These are phyloP conservation scores for Micromonas pusilla DNA, from an alignment of 139 green algal genomes.

Conservation along the genomic window DNA sequence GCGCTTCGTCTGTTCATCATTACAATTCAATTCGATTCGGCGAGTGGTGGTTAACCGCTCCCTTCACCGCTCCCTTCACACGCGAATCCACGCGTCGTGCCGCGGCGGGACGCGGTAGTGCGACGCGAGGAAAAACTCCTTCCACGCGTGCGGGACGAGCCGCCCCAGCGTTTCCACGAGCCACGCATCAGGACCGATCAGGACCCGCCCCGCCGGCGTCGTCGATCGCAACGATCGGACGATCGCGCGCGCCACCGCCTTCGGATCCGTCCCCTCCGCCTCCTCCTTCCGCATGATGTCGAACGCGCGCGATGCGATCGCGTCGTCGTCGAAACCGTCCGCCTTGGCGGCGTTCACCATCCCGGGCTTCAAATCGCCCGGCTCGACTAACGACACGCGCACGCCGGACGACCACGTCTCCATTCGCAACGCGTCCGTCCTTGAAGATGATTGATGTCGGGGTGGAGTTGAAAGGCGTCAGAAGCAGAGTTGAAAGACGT, in stretches of 20 bases:
- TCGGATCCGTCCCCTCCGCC: background rate
- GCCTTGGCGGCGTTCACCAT: background rate
- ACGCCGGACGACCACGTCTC: background rate
- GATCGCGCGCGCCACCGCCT: background rate
- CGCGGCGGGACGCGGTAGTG: constrained; percentile 12
- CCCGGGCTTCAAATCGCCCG: constrained; percentile 3
- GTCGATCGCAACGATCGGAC: too few relatives aligned
- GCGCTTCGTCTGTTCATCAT: too few relatives aligned
- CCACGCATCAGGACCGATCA: constrained; percentile 13
- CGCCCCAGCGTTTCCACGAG: background rate
- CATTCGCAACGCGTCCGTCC: constrained; percentile 17
- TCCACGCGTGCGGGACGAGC: background rate
- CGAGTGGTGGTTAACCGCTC: too few relatives aligned
- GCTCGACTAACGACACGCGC: constrained; percentile 1
- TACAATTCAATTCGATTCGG: too few relatives aligned
- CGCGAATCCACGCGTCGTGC: background rate
- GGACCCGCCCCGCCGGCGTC: background rate
- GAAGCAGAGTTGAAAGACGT: too few relatives aligned
- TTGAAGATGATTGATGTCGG: too few relatives aligned
- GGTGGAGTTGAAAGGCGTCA: too few relatives aligned
- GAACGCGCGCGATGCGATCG: background rate
- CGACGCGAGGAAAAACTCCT: constrained; percentile 12
- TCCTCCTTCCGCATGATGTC: constrained; percentile 17
- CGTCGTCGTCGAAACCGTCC: constrained; percentile 6
- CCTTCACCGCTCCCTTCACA: background rate